Evolutionary conservation across 768 basidiomycete genomes (phyloP).

Genomic region (Phylloporus arenicola): DNA sequence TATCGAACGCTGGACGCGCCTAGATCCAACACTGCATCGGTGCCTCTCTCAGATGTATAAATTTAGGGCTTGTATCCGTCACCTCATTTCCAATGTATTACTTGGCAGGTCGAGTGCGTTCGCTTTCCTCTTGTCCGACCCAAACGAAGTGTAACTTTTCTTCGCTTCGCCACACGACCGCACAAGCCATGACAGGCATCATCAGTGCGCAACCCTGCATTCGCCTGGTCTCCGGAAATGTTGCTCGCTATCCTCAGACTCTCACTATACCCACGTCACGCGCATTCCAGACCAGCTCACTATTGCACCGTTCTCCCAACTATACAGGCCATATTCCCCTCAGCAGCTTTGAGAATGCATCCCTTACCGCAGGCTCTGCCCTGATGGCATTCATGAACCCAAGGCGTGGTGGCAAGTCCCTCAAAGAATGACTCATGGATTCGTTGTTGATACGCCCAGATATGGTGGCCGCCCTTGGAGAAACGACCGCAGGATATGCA

Average conservation of each 20-base stretch:
- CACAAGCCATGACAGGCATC: too few relatives aligned
- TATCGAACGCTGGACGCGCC: constrained; percentile 14
- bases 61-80: background rate
- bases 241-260: background rate
- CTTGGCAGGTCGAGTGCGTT: too few relatives aligned
- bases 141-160: too few relatives aligned
- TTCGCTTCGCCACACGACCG: too few relatives aligned
- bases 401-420: constrained; percentile 67
- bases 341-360: constrained; percentile 73
- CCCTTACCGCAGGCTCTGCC: constrained; percentile 83
- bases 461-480: constrained; percentile 91
- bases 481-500: constrained; percentile 81
- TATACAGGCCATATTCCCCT: constrained; percentile 83
- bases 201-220: background rate
- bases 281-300: constrained; percentile 9
- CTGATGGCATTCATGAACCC: constrained; percentile 78
- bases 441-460: constrained; percentile 45
- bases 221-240: background rate
- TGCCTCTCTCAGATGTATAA: background rate
- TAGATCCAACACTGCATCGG: background rate
- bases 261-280: background rate
- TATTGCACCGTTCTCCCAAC: constrained; percentile 33
- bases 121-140: too few relatives aligned
- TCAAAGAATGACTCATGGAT: background rate
- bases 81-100: background rate